Evolutionary conservation across 148 eudicot genomes (phyloP), one percentile per base, ranked within the genome.

Genomic region (Heliosperma pusillum): DNA sequence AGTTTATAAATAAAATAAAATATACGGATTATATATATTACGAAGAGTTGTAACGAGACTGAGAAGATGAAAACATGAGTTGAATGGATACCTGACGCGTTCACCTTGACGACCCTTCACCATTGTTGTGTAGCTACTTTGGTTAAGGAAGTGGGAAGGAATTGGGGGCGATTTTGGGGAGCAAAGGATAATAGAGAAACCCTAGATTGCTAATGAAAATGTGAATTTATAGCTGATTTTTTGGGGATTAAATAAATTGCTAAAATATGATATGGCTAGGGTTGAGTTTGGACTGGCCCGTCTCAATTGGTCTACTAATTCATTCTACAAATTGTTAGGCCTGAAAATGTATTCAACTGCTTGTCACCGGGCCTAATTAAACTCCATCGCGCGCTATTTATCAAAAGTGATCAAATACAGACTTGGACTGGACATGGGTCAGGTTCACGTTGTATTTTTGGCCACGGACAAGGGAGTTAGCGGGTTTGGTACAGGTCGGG

Each of bases 71-170:
- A 13, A 44, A 40, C 7, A 22, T n/a, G 42, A 71, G 70, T 42
- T 27, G 24, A 24, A 50, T 42, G 53, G 6, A 22, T 30, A 86
- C 93, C 93, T 91, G 65, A 89, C 85, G 30, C 97, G 92, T 77
- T 92, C 97, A n/a, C 97, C 97, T 81, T 92, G 90, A 67, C 96
- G 89, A 25, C 91, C 97, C 81, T 91, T 91, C 66, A 89, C 91
- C 97, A 89, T 91, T 85, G 81, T 82, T 69, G 53, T 10, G 15
- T 7, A 20, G 26, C 10, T 15, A 20, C 7, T 40, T 19, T 10
- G 16, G 22, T 13, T 29, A 21, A 12, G 42, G 8, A 64, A 16
- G 20, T 29, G 53, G 69, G n/a, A 36, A 36, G 42, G 42, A 36
- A 5, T 36, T 36, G 42, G 20, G 19, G 21, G 64, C 64, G 64